Conservation (phyloP, 202 grass and related monocot genomes). For the Panicum hallii region DNA sequence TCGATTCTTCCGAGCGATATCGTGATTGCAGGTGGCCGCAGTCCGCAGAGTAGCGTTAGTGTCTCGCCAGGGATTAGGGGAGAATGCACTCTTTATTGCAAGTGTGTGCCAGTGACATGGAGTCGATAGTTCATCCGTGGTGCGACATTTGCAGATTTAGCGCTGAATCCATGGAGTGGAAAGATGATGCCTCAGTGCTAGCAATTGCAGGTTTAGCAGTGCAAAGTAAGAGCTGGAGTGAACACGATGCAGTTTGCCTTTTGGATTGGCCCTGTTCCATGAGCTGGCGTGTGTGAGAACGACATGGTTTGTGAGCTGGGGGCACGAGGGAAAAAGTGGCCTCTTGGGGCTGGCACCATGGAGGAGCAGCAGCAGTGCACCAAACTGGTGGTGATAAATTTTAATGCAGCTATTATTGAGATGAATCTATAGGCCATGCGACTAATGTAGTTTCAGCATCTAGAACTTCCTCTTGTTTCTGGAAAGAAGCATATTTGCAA, state of each 20-base stretch:
- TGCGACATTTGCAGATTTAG: background rate
- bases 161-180: background rate
- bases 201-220: background rate
- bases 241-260: background rate
- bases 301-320: slow-evolving; percentile 15
- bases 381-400: background rate
- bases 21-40: background rate
- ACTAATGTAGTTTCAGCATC: background rate
- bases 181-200: slow-evolving; percentile 3
- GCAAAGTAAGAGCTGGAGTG: slow-evolving; percentile 3
- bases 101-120: background rate
- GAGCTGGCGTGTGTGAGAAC: slow-evolving; percentile 29
- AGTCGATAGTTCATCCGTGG: background rate
- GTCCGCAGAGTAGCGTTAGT: background rate
- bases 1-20: background rate
- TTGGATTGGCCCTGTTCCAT: background rate
- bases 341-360: background rate
- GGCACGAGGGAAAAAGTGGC: slow-evolving; percentile 30
- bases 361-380: background rate
- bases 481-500: slow-evolving; percentile 11
- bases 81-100: background rate
- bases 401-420: slow-evolving; percentile 19
- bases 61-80: background rate
- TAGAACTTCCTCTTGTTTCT: background rate
- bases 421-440: background rate